A percentile compares a stretch with the other conserved stretches of the same genome.
phyloP scores from a whole-genome alignment of 371 early-diverging fungal species.

The Mucor plumbeus region DNA sequence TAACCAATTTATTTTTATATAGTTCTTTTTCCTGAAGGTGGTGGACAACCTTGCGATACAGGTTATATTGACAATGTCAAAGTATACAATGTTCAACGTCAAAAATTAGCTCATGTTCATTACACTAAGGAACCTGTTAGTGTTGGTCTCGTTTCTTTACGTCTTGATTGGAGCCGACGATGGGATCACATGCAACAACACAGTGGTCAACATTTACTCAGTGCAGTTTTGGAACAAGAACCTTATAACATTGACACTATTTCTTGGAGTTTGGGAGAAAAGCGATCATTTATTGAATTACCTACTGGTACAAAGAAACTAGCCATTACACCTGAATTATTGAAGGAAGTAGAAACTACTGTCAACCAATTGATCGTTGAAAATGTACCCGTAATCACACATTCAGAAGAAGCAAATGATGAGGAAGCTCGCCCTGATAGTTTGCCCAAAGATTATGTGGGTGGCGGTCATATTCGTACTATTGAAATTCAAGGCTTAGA shows the following conservation, averaged over 20 bases:
- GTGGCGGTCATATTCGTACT: conserved; percentile 66
- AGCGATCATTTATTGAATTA: conserved; percentile 65
- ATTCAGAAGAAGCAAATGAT: conserved; percentile 33
- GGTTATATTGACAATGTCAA: conserved; percentile 63
- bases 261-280: conserved; percentile 74
- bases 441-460: conserved; percentile 65
- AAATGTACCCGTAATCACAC: conserved; percentile 54
- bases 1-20: background rate
- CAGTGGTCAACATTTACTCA: conserved; percentile 78
- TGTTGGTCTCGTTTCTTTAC: conserved; percentile 58
- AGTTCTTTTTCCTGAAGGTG: conserved; percentile 79
- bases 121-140: conserved; percentile 55
- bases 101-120: conserved; percentile 70
- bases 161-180: conserved; percentile 74
- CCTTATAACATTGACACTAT: conserved; percentile 65
- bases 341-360: conserved; percentile 55
- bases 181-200: conserved; percentile 85
- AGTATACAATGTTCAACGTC: conserved; percentile 65
- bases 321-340: conserved; percentile 47
- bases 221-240: conserved; percentile 69
- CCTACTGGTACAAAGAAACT: conserved; percentile 34
- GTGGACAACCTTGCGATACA: conserved; percentile 75
- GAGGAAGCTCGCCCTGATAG: conserved; percentile 56
- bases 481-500: conserved; percentile 65
- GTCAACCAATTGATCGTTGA: conserved; percentile 66